These are phyloP conservation scores for Backusella tuberculispora DNA, from an alignment of 192 early-diverging fungal genomes.

Conservation along the genomic window DNA sequence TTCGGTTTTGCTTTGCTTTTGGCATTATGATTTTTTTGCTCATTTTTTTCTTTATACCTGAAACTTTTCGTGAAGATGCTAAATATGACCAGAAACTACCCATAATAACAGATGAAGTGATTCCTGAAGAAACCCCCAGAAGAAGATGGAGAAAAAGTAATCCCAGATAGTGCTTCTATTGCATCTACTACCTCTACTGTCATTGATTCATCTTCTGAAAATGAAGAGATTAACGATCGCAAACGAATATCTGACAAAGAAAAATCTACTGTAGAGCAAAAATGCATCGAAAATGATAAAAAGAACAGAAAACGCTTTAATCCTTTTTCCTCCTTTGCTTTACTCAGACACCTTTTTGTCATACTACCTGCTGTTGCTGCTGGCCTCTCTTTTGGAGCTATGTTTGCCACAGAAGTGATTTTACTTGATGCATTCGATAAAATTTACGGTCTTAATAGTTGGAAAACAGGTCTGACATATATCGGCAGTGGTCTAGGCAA, in stretches of 20 bases:
- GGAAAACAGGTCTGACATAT: constrained; percentile 28
- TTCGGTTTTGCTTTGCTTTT: constrained; percentile 49
- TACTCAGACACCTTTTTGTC: constrained; percentile 44
- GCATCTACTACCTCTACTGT: not conserved
- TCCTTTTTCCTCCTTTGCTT: constrained; percentile 18
- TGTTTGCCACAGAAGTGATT: constrained; percentile 47
- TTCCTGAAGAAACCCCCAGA: not conserved
- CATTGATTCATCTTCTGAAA: not conserved
- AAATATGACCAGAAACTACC: not conserved
- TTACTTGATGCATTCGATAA: constrained; percentile 20
- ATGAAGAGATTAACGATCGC: not conserved
- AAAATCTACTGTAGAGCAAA: too few species aligned
- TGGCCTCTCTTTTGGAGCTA: constrained; percentile 48
- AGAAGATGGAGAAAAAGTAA: not conserved
- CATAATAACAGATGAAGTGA: not conserved
- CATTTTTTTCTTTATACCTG: constrained; percentile 51
- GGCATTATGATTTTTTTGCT: constrained; percentile 38
- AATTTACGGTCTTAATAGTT: constrained; percentile 23
- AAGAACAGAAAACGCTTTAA: constrained; percentile 7
- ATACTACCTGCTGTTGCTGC: constrained; percentile 41
- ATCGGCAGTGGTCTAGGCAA: constrained; percentile 38
- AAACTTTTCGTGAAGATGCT: constrained; percentile 46
- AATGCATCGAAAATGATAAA: too few species aligned
- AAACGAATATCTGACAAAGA: not conserved
- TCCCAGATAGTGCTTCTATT: not conserved